Evolutionary conservation across 2,329 filamentous ascomycete species (phyloP).

Genomic region (Chaetomium sp.): DNA sequence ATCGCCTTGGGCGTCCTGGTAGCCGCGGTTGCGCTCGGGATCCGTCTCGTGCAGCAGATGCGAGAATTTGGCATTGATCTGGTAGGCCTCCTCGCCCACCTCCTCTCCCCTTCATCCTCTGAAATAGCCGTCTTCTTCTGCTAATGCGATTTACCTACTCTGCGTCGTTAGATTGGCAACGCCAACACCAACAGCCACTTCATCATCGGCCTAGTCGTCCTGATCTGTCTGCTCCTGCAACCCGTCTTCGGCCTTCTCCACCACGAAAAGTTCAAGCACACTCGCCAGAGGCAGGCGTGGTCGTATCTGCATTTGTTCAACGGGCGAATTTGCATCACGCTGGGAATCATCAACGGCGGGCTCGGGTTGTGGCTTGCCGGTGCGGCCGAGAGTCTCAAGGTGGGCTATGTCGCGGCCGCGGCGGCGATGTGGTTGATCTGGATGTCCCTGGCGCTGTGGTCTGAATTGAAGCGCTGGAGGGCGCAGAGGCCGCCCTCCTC

Average conservation of each 20-base stretch:
- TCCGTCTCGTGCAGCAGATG: constrained; percentile 32
- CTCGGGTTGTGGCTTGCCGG: constrained; percentile 31
- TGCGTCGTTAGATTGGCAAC: constrained; percentile 26
- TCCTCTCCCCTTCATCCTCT: no score
- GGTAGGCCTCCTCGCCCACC: not conserved
- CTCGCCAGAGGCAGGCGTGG: constrained; percentile 33
- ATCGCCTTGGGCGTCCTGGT: constrained; percentile 33
- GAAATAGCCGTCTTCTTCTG: not conserved
- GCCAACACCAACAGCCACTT: constrained; percentile 35
- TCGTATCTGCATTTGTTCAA: constrained; percentile 40
- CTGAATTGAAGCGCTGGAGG: constrained; percentile 12
- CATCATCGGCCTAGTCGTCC: constrained; percentile 40
- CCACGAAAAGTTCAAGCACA: constrained; percentile 36
- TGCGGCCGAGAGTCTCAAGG: constrained; percentile 11
- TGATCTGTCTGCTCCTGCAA: constrained; percentile 35
- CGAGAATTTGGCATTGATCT: not conserved
- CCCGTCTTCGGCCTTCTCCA: constrained; percentile 38
- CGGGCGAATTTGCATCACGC: constrained; percentile 34
- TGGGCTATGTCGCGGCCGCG: constrained; percentile 13
- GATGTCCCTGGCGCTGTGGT: constrained; percentile 14
- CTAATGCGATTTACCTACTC: not conserved
- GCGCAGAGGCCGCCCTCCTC: not conserved
- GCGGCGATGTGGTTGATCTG: constrained; percentile 18
- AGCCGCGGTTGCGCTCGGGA: constrained; percentile 36
- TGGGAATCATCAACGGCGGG: constrained; percentile 41